Conservation (phyloP, 2,329 filamentous ascomycete genomes). For the Neonectria punicea region DNA sequence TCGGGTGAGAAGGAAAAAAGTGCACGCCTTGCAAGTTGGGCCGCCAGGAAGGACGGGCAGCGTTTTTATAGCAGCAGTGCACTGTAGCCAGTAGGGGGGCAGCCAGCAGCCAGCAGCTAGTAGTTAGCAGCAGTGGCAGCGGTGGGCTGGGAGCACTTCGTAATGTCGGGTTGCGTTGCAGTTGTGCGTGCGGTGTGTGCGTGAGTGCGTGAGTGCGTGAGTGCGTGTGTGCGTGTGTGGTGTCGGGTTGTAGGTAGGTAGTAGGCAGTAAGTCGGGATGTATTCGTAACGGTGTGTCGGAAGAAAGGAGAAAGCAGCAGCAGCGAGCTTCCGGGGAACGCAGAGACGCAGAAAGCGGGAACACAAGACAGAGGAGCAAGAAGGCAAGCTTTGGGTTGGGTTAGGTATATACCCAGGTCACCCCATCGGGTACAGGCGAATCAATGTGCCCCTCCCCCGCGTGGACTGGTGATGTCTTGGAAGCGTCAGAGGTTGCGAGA, state of each 20-base stretch:
- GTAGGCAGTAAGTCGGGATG: neutral
- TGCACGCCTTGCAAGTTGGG: constrained; percentile 43
- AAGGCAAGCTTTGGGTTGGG: constrained; percentile 39
- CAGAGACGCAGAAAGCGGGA: constrained; percentile 23
- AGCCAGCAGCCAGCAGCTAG: neutral
- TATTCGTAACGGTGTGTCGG: constrained; percentile 6
- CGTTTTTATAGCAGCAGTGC: constrained; percentile 17
- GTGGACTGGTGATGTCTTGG: constrained; percentile 36
- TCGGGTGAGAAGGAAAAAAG: constrained; percentile 38
- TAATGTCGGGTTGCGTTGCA: neutral
- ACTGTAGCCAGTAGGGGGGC: neutral
- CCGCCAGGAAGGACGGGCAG: constrained; percentile 34
- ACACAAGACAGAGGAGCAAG: constrained; percentile 8
- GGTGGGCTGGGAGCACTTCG: neutral
- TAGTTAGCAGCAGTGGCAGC: neutral
- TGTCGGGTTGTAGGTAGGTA: constrained; percentile 1
- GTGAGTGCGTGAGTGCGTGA: neutral
- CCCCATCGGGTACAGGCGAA: constrained; percentile 38
- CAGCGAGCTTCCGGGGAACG: constrained; percentile 31
- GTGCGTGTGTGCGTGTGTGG: neutral
- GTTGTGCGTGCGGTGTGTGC: too few species aligned
- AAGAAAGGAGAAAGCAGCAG: constrained; percentile 22
- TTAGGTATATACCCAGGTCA: constrained; percentile 31
- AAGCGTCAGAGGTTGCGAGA: constrained; percentile 30
- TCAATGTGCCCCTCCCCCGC: constrained; percentile 41